Base-by-base conservation (phyloP, 371 early-diverging fungal genomes). In the Mortierella sp. region DNA sequence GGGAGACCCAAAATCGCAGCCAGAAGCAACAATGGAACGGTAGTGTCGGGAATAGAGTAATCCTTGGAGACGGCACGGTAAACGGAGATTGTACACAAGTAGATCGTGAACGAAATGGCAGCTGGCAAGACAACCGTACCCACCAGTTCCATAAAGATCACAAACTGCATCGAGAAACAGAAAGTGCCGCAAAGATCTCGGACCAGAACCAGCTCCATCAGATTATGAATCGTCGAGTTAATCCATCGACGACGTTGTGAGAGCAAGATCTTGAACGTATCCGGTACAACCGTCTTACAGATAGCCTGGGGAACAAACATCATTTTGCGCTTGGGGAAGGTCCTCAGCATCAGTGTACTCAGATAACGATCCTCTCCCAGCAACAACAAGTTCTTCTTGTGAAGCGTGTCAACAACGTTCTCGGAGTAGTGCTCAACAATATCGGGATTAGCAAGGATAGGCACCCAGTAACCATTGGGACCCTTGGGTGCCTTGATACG, bases 181-280 rank as follows among this genome's bases (percentile, higher is more conserved):
- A 99, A 99, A 7, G 96, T 97, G 12, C 99, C 99, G 80, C 99
- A 99, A 45, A 99, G 85, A 76, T 98, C 96, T 43, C 94, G 90
- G 6, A 99, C 97, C 62, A 96, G 85, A 19, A 99, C 91, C 57
- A 99, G 83, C 83, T 99, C 99, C 83, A 97, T 81, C 69, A 99
- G 83, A 75, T 99, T 99, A 72, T 98, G 99, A 60, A 98, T 93
- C 0, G 99, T 99, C 4, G 99, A 98, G 86, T 99, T 99, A 84
- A 99, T 99, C 99, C 99, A 99, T 58, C 99, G 87, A 65, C 99
- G 91, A 25, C 99, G 91, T 84, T 99, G 99, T 18, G 97, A 97
- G 43, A 99, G 84, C 51, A 99, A 87, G 29, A 98, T 96, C 70
- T 82, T 88, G 84, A 99, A 99, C 21, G 89, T 88, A 73, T 95